Evolutionary conservation across 371 early-diverging fungal genomes (phyloP), one percentile per base, ranked within the genome.

Genomic region (Dichotomocladium elegans): DNA sequence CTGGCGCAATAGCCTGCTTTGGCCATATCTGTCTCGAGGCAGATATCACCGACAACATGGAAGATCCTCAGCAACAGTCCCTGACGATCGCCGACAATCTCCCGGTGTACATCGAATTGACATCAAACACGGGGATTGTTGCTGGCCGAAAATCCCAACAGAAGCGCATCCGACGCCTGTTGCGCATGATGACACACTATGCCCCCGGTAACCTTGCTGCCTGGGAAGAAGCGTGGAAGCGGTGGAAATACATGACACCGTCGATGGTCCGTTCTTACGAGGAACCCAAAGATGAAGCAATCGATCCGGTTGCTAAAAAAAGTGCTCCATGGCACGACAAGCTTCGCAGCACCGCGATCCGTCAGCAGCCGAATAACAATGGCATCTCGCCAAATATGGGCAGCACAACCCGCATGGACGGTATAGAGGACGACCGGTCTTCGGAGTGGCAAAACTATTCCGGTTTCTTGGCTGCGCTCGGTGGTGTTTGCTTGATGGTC

Each of bases 391-490:
- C 49, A 3, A 43, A 24, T 1, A 44, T 53, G 35, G 42, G 21
- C 49, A 56, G 27, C 27, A 48, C 56, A 5, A 11, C 44, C 19
- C 24, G 47, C 12, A 55, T 41, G 6, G 25, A 56, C 11, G 66
- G 63, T 28, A 58, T 63, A 3, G 68, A 72, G n/a, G 76, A 72
- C n/a, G 70, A 72, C 17, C 64, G 63, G 21, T 68, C 47, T 24
- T 71, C 81, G 9, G 85, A 86, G 53, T 87, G 91, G 87, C 78
- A 84, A 54, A 89, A 92, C 71, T 89, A 88, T 62, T 91, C 93
- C 0, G 94, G 93, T 0, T 92, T 93, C 62, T 65, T 94, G 41
- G 88, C 88, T 45, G 85, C 94, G 0, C 59, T 94, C 6, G 91
- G 91, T 12, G 92, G 90, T 7, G 77, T 84, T n/a, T 83, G 86